Conservation (phyloP, 1,284 basidiomycete genomes). For the Fomitopsis pinicola region DNA sequence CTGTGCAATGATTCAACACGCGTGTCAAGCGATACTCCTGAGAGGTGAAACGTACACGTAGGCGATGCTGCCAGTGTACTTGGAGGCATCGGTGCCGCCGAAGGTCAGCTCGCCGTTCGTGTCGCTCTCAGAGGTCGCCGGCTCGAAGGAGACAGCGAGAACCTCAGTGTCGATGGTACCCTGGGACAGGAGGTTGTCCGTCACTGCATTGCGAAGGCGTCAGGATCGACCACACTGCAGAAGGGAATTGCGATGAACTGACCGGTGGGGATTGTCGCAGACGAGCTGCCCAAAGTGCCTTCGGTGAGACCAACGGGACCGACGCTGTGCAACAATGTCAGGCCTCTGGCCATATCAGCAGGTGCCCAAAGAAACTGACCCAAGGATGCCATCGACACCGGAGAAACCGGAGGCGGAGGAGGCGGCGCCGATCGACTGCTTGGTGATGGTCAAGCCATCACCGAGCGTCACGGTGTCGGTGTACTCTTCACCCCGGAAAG, state of each 20-base stretch:
- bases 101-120: constrained; percentile 45
- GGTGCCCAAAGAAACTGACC: constrained; percentile 20
- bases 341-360: background rate
- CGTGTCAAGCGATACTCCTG: background rate
- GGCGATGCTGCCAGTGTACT: constrained; percentile 40
- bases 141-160: constrained; percentile 48
- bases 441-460: constrained; percentile 25
- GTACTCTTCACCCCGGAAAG: constrained; percentile 45
- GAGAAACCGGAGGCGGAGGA: constrained; percentile 32
- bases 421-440: constrained; percentile 59
- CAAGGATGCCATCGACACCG: constrained; percentile 51
- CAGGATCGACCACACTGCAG: background rate
- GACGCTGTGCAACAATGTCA: background rate
- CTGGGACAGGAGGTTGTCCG: constrained; percentile 33
- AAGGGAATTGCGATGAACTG: background rate
- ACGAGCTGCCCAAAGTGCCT: background rate
- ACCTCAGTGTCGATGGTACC: constrained; percentile 37
- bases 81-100: constrained; percentile 41
- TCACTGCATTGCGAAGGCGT: constrained; percentile 17
- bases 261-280: background rate
- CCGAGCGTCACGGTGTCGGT: constrained; percentile 37
- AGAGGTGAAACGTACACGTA: constrained; percentile 26
- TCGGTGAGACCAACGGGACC: background rate
- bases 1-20: constrained; percentile 20
- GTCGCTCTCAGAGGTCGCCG: constrained; percentile 29